phyloP scores from a whole-genome alignment of 1,284 basidiomycete species.

The Heliocybe sulcata region DNA sequence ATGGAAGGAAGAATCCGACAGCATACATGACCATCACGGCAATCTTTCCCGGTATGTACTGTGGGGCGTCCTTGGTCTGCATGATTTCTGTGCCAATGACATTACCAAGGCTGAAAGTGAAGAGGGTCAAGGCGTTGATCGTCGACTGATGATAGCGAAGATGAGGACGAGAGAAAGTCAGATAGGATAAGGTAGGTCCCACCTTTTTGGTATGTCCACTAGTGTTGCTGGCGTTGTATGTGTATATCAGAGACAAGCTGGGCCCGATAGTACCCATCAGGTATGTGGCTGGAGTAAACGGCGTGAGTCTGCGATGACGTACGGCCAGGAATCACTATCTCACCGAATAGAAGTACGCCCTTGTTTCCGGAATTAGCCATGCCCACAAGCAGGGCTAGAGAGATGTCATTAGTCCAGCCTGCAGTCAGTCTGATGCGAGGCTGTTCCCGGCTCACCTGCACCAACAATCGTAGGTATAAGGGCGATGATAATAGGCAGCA shows the following conservation, averaged over 20 bases:
- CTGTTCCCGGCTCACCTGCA: slow-evolving; percentile 24
- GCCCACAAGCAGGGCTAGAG: slow-evolving; percentile 46
- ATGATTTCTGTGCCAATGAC: slow-evolving; percentile 58
- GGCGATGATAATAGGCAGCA: slow-evolving; percentile 56
- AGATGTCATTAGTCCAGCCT: neutral
- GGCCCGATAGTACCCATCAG: slow-evolving; percentile 55
- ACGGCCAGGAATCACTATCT: slow-evolving; percentile 4
- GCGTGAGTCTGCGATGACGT: neutral
- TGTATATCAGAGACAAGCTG: slow-evolving; percentile 53
- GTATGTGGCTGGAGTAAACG: slow-evolving; percentile 33
- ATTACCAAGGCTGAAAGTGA: slow-evolving; percentile 50
- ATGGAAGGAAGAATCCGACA: slow-evolving; percentile 41
- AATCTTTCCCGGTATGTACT: slow-evolving; percentile 56
- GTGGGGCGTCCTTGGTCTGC: slow-evolving; percentile 53
- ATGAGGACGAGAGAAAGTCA: neutral
- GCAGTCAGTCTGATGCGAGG: neutral
- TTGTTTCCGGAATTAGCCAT: slow-evolving; percentile 42
- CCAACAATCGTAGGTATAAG: slow-evolving; percentile 59
- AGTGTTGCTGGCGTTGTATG: slow-evolving; percentile 62
- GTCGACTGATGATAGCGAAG: slow-evolving; percentile 25
- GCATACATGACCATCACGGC: slow-evolving; percentile 54
- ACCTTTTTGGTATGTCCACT: slow-evolving; percentile 64
- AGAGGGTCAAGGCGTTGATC: slow-evolving; percentile 54
- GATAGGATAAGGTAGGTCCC: neutral
- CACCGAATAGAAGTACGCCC: slow-evolving; percentile 52